Evolutionary conservation across 164 flowering plant genomes (phyloP).

Genomic region (Chimonanthus praecox): DNA sequence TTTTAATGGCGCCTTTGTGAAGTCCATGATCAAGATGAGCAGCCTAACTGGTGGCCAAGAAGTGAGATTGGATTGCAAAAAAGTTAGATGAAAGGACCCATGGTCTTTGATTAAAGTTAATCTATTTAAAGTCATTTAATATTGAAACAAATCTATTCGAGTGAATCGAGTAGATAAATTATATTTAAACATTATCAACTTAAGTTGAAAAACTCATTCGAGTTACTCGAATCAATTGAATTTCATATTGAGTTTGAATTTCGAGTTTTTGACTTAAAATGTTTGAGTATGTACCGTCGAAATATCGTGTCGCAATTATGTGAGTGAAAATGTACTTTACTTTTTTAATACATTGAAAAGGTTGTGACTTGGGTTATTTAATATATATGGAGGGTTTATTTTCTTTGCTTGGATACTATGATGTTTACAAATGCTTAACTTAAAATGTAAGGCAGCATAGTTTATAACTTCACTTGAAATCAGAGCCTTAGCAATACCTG

Average conservation of each 20-base stretch:
- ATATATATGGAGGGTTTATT: background rate
- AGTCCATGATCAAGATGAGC: slow-evolving; percentile 89
- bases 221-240: background rate
- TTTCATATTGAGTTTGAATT: background rate
- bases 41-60: slow-evolving; percentile 61
- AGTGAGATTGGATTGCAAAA: slow-evolving; percentile 57
- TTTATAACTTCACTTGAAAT: background rate
- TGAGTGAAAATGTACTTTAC: background rate
- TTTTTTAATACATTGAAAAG: background rate
- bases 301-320: background rate
- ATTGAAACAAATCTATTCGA: too few relatives aligned
- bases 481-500: background rate
- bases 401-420: background rate
- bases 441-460: background rate
- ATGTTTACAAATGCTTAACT: background rate
- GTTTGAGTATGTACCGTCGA: background rate
- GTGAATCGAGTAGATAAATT: too few relatives aligned
- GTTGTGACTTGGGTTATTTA: background rate
- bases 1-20: slow-evolving; percentile 56
- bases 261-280: background rate
- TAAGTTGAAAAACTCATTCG: background rate
- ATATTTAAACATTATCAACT: too few relatives aligned
- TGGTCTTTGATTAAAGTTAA: background rate
- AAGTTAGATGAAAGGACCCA: slow-evolving; percentile 22
- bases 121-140: too few relatives aligned